Evolutionary conservation across 495 filamentous ascomycete species (phyloP).

Genomic region (Lasiosphaeria hispida): DNA sequence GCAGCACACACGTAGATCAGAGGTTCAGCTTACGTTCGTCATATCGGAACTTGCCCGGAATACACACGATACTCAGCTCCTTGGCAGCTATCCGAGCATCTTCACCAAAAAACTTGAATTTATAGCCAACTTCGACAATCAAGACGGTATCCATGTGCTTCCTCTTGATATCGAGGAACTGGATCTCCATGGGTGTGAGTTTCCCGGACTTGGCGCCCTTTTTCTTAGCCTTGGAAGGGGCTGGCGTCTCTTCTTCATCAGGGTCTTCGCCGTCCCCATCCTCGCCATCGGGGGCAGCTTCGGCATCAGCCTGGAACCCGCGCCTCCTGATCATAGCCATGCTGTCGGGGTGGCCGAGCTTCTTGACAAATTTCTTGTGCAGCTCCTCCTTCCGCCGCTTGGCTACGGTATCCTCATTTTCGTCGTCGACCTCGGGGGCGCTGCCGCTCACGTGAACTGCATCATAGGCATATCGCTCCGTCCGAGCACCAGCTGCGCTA

Average conservation of each 20-base stretch:
- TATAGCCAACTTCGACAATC: slow-evolving; percentile 94
- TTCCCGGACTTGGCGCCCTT: slow-evolving; percentile 76
- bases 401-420: slow-evolving; percentile 46
- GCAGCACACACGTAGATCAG: neutral
- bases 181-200: slow-evolving; percentile 91
- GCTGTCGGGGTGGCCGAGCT: slow-evolving; percentile 80
- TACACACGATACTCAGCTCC: slow-evolving; percentile 92
- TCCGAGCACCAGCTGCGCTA: slow-evolving; percentile 28
- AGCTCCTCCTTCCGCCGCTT: slow-evolving; percentile 62
- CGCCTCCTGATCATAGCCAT: slow-evolving; percentile 64
- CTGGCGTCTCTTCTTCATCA: slow-evolving; percentile 23
- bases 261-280: slow-evolving; percentile 55
- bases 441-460: slow-evolving; percentile 23
- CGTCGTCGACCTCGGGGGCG: slow-evolving; percentile 38
- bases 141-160: slow-evolving; percentile 87
- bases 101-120: slow-evolving; percentile 97
- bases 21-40: slow-evolving; percentile 68
- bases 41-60: slow-evolving; percentile 90
- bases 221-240: slow-evolving; percentile 51
- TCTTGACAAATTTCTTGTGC: slow-evolving; percentile 85
- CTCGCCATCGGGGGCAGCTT: slow-evolving; percentile 46
- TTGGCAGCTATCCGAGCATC: slow-evolving; percentile 89
- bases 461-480: slow-evolving; percentile 48
- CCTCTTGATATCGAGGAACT: slow-evolving; percentile 89
- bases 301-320: slow-evolving; percentile 52